phyloP scores from a whole-genome alignment of 768 basidiomycete species.

The Naematelia encephala region DNA sequence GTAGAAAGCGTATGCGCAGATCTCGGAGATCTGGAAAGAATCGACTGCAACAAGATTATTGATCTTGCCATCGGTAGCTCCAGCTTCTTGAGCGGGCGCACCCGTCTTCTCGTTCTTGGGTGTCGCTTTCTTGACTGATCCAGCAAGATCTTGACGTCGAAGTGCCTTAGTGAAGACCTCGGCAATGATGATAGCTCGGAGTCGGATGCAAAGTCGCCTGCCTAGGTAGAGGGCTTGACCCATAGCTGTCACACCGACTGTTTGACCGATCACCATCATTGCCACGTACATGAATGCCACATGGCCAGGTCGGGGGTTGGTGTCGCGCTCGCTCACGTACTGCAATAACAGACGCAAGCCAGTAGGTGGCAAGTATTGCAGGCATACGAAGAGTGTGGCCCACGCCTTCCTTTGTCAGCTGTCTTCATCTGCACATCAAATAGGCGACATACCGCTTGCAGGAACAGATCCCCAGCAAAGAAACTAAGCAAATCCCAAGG shows the following conservation, averaged over 20 bases:
- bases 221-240: slow-evolving; percentile 51
- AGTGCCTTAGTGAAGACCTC: slow-evolving; percentile 53
- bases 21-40: slow-evolving; percentile 47
- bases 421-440: background rate
- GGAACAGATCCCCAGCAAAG: slow-evolving; percentile 30
- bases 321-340: slow-evolving; percentile 46
- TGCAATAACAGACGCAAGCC: slow-evolving; percentile 51
- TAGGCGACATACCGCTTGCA: slow-evolving; percentile 32
- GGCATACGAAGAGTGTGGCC: slow-evolving; percentile 42
- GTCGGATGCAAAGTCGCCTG: slow-evolving; percentile 48
- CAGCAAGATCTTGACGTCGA: slow-evolving; percentile 50
- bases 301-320: slow-evolving; percentile 43
- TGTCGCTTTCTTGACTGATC: slow-evolving; percentile 28
- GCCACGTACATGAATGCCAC: slow-evolving; percentile 52
- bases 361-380: slow-evolving; percentile 51
- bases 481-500: slow-evolving; percentile 35
- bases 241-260: slow-evolving; percentile 32
- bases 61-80: slow-evolving; percentile 46
- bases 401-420: slow-evolving; percentile 25
- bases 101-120: slow-evolving; percentile 4
- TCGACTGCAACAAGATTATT: slow-evolving; percentile 49
- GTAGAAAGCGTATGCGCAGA: slow-evolving; percentile 44
- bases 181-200: slow-evolving; percentile 51
- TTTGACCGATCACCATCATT: slow-evolving; percentile 50
- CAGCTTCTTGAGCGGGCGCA: slow-evolving; percentile 21